These are phyloP conservation scores for Naganishia liquefaciens DNA, from an alignment of 1,284 basidiomycete species.

Conservation along the genomic window DNA sequence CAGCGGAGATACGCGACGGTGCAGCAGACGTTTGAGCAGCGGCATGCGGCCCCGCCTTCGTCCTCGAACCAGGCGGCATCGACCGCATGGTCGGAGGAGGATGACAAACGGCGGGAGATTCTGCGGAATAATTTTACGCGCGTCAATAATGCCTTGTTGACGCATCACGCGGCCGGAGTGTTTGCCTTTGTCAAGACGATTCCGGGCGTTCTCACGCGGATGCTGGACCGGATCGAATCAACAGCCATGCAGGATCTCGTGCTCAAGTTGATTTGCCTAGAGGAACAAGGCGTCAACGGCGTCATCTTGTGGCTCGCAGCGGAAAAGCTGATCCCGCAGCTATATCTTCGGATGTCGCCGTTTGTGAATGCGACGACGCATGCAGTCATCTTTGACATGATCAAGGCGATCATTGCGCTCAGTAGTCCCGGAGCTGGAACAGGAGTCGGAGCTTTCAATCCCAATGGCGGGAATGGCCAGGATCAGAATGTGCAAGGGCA, in stretches of 20 bases:
- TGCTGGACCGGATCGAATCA: constrained; percentile 83
- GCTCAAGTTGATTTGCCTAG: constrained; percentile 86
- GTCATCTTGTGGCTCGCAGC: constrained; percentile 91
- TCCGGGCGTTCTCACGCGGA: constrained; percentile 76
- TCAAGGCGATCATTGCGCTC: constrained; percentile 93
- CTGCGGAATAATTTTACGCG: constrained; percentile 66
- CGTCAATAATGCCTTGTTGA: constrained; percentile 81
- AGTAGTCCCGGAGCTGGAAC: constrained; percentile 69
- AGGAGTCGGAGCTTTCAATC: constrained; percentile 45
- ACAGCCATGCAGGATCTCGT: constrained; percentile 90
- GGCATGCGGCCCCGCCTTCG: constrained; percentile 8
- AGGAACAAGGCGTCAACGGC: constrained; percentile 80
- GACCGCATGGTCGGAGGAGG: constrained; percentile 30
- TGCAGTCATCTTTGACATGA: constrained; percentile 82
- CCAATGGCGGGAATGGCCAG: constrained; percentile 64
- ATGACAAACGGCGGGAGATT: constrained; percentile 56
- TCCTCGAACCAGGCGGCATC: background rate
- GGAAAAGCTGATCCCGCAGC: constrained; percentile 76
- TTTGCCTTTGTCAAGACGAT: constrained; percentile 87
- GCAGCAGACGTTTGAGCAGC: constrained; percentile 9
- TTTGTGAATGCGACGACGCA: constrained; percentile 75
- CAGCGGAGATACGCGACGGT: constrained; percentile 22
- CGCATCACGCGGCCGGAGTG: constrained; percentile 86
- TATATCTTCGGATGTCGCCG: constrained; percentile 83
- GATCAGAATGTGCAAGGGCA: constrained; percentile 50